Conservation (phyloP, 106 monocot species). For the Alisma plantagoaquatica region DNA sequence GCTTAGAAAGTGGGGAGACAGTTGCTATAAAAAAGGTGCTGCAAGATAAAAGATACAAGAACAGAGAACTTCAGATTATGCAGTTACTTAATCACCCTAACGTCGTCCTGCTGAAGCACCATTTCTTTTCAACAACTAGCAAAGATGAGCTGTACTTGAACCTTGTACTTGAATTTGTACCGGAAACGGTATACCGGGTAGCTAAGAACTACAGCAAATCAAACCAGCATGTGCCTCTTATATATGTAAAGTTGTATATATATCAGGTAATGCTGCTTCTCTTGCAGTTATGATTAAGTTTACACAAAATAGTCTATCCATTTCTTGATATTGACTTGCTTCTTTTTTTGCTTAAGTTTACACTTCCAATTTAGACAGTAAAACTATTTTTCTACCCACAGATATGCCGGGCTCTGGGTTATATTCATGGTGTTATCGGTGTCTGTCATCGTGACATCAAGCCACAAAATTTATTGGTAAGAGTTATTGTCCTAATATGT, state of each 20-base stretch:
- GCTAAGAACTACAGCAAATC: constrained; percentile 44
- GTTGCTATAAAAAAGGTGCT: constrained; percentile 90
- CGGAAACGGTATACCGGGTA: constrained; percentile 64
- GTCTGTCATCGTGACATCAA: constrained; percentile 94
- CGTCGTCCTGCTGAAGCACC: constrained; percentile 72
- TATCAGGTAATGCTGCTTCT: constrained; percentile 55
- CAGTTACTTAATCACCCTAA: constrained; percentile 73
- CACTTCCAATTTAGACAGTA: too few relatives aligned
- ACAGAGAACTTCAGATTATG: constrained; percentile 79
- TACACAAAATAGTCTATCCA: too few relatives aligned
- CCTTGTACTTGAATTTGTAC: constrained; percentile 77
- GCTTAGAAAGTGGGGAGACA: constrained; percentile 66
- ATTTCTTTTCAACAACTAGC: constrained; percentile 74
- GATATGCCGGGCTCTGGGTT: constrained; percentile 82
- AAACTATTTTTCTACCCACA: constrained; percentile 24
- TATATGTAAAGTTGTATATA: constrained; percentile 61
- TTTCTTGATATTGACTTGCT: too few relatives aligned
- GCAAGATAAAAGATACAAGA: constrained; percentile 84
- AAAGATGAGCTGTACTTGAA: constrained; percentile 78
- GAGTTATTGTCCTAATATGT: constrained; percentile 1
- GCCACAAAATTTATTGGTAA: constrained; percentile 90
- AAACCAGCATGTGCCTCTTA: constrained; percentile 62
- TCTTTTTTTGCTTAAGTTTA: too few relatives aligned
- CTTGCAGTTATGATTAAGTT: not conserved
- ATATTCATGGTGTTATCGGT: constrained; percentile 75